Evolutionary conservation across 2,329 filamentous ascomycete species (phyloP), one percentile per base, ranked within the genome.

Genomic region (Cylindrodendrum hubeiense): DNA sequence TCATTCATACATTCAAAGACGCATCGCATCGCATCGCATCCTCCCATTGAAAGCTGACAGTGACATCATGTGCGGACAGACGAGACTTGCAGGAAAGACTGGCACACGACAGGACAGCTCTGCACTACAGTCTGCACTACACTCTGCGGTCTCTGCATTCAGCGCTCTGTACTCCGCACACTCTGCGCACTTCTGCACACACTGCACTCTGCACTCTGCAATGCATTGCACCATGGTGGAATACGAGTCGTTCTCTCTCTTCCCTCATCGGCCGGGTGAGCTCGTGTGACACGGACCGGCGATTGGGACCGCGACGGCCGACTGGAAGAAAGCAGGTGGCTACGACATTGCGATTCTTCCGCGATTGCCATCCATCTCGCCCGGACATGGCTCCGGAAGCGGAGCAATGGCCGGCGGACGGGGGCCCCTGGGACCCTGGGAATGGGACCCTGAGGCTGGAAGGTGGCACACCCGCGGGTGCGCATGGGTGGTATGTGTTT

Each of bases 321-420:
- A 63, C 55, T 55, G 58, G 43, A 26, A 33, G 30, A 26, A 15
- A 22, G 13, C 19, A 39, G 50, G 46, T 43, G 49, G 43, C 46
- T 37, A n/a, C 37, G 37, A 39, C 15, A n/a, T 63, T 26, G 21
- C 37, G 41, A 58, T 34, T 54, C 51, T 37, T 59, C 47, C 26
- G 61, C 44, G 54, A 15, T 34, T 37, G 47, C 24, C 15, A 39
- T 39, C 24, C 50, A 50, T 26, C 44, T 46, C 12, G 9, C 26
- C 46, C 47, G 47, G 47, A 33, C 26, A 30, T 50, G 47, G 10
- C 47, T 50, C 47, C 28, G 47, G n/a, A 72, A 69, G 47, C 53
- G 63, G 66, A 66, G 66, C 47, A n/a, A 68, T 52, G 50, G 19
- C 70, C 70, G 70, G 60, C n/a, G 37, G 60, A 58, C 30, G 46